Conservation (phyloP, 192 early-diverging fungal species). For the Entomortierella beljakovae region DNA sequence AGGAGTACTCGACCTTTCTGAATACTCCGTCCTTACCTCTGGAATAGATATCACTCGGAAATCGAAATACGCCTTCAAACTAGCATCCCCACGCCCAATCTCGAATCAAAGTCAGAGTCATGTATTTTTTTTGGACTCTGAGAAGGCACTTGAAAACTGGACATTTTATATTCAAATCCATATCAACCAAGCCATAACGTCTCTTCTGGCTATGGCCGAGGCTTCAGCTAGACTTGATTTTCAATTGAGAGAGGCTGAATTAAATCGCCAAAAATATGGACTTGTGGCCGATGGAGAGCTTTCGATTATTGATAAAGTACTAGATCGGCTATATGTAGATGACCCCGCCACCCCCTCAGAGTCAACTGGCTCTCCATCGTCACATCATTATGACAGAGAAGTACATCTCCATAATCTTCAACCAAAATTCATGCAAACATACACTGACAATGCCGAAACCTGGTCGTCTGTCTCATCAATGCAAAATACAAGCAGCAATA, state of each 20-base stretch:
- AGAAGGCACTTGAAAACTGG: slow-evolving; percentile 44
- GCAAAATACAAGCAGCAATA: slow-evolving; percentile 37
- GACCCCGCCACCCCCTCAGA: neutral
- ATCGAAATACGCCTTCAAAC: slow-evolving; percentile 39
- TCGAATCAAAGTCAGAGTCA: slow-evolving; percentile 43
- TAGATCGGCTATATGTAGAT: slow-evolving; percentile 42
- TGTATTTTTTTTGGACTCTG: slow-evolving; percentile 23
- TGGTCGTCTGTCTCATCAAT: slow-evolving; percentile 45
- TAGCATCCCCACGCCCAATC: slow-evolving; percentile 30
- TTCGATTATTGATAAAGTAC: slow-evolving; percentile 44
- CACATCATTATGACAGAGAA: neutral
- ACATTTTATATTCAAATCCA: slow-evolving; percentile 28
- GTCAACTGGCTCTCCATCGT: neutral
- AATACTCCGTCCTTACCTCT: slow-evolving; percentile 37
- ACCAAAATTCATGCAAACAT: slow-evolving; percentile 22
- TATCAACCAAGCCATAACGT: slow-evolving; percentile 26
- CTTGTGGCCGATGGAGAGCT: neutral
- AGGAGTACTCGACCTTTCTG: slow-evolving; percentile 33
- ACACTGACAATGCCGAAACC: slow-evolving; percentile 40
- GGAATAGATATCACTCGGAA: slow-evolving; percentile 47
- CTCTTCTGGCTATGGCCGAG: slow-evolving; percentile 1
- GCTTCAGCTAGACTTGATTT: neutral
- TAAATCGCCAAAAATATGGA: neutral
- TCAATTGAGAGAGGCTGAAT: neutral
- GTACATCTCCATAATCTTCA: slow-evolving; percentile 2